Evolutionary conservation across 2,329 filamentous ascomycete genomes (phyloP).

Genomic region (Sarocladium oryzae): DNA sequence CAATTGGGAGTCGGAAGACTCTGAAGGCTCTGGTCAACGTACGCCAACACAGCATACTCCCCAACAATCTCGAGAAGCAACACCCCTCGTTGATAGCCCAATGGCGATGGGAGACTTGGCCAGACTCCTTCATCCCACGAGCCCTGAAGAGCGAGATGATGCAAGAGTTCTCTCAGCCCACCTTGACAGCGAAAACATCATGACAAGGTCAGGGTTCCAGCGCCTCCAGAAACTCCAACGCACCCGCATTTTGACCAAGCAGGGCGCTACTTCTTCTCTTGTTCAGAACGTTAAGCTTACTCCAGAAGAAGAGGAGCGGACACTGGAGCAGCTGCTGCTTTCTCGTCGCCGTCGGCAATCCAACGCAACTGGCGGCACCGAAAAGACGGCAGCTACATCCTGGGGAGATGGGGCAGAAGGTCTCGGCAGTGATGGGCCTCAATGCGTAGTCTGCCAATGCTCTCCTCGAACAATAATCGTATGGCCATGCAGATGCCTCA

Average conservation of each 20-base stretch:
- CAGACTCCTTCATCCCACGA: constrained; percentile 73
- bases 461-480: constrained; percentile 83
- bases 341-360: constrained; percentile 34
- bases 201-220: constrained; percentile 76
- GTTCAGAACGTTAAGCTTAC: constrained; percentile 32
- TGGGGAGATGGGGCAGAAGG: constrained; percentile 70
- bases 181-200: constrained; percentile 60
- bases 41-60: constrained; percentile 69
- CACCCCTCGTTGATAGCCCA: constrained; percentile 54
- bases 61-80: constrained; percentile 39
- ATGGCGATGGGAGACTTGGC: constrained; percentile 66
- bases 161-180: constrained; percentile 77
- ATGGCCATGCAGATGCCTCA: constrained; percentile 94
- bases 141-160: constrained; percentile 70
- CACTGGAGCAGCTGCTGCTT: constrained; percentile 55
- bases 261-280: constrained; percentile 7
- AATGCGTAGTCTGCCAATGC: constrained; percentile 89
- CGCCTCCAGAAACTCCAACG: constrained; percentile 63
- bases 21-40: constrained; percentile 47
- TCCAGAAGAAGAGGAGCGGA: constrained; percentile 52
- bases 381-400: constrained; percentile 23
- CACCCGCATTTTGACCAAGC: constrained; percentile 47
- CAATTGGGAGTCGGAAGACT: constrained; percentile 41
- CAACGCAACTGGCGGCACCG: constrained; percentile 8
- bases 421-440: constrained; percentile 64